phyloP scores from a whole-genome alignment of 169 alveolate genomes.

The Plasmodium cynomolgi region DNA sequence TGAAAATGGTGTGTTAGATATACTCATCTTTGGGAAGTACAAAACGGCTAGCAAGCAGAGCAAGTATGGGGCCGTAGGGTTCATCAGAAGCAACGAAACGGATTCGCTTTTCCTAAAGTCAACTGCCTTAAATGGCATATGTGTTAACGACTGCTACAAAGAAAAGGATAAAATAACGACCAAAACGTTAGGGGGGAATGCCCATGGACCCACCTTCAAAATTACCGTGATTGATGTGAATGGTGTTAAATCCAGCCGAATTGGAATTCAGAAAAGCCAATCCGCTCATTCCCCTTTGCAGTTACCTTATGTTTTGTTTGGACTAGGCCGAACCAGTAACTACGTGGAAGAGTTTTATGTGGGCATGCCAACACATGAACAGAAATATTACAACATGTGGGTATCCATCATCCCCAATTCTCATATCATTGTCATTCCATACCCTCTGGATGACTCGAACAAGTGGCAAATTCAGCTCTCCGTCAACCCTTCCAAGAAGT shows the following conservation, averaged over 20 bases:
- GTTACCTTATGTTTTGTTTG: slow-evolving; percentile 78
- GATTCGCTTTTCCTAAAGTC: slow-evolving; percentile 77
- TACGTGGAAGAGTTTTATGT: slow-evolving; percentile 89
- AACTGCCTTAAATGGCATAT: slow-evolving; percentile 75
- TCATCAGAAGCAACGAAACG: slow-evolving; percentile 67
- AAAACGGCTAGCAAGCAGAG: slow-evolving; percentile 8
- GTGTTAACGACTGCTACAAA: slow-evolving; percentile 63
- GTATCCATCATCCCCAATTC: slow-evolving; percentile 86
- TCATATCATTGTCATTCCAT: slow-evolving; percentile 82
- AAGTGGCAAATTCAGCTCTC: slow-evolving; percentile 85
- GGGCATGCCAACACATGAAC: slow-evolving; percentile 84
- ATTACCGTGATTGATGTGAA: slow-evolving; percentile 84
- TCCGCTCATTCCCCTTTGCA: slow-evolving; percentile 78
- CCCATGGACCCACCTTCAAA: slow-evolving; percentile 83
- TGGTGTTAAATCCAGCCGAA: slow-evolving; percentile 80
- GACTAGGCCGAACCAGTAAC: slow-evolving; percentile 89
- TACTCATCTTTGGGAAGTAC: slow-evolving; percentile 76
- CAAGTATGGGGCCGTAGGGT: slow-evolving; percentile 39
- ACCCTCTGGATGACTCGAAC: slow-evolving; percentile 78
- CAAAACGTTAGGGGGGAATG: slow-evolving; percentile 60
- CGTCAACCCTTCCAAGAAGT: slow-evolving; percentile 83
- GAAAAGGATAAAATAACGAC: slow-evolving; percentile 58
- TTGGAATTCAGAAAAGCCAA: slow-evolving; percentile 78
- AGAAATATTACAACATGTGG: slow-evolving; percentile 83
- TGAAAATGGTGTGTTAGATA: slow-evolving; percentile 81